Conservation (phyloP, 1,139 yeast species). For the Debaryomyces nepalensis region DNA sequence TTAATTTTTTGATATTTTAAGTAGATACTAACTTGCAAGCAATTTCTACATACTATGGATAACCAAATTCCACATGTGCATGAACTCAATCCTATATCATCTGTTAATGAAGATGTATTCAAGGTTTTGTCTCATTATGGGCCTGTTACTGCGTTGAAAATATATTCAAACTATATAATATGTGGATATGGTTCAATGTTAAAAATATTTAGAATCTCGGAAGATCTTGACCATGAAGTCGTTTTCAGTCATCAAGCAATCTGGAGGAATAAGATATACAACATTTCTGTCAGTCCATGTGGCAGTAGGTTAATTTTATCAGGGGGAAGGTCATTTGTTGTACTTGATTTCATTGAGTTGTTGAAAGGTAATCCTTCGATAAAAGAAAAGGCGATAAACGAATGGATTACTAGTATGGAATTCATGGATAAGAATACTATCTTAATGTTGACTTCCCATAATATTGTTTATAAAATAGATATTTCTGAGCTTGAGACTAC, state of each 20-base stretch:
- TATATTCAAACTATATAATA: conserved; percentile 45
- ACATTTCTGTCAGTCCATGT: conserved; percentile 50
- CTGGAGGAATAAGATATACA: conserved; percentile 77
- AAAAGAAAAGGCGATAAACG: conserved; percentile 60
- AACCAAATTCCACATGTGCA: neutral
- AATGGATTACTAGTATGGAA: conserved; percentile 75
- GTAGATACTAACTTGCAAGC: too few relatives aligned
- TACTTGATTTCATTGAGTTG: conserved; percentile 37
- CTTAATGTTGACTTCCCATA: conserved; percentile 79
- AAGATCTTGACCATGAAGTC: conserved; percentile 41
- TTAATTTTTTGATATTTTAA: too few relatives aligned
- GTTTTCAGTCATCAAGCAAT: conserved; percentile 55
- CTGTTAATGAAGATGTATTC: conserved; percentile 27
- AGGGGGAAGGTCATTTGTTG: conserved; percentile 75
- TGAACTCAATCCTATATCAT: conserved; percentile 20
- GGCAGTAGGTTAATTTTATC: conserved; percentile 49
- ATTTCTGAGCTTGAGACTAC: conserved; percentile 18
- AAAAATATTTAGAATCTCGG: conserved; percentile 51
- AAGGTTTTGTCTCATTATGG: conserved; percentile 58
- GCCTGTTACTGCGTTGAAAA: conserved; percentile 70
- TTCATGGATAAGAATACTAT: conserved; percentile 45
- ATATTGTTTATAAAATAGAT: conserved; percentile 60
- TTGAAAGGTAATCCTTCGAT: conserved; percentile 13
- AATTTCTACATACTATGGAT: conserved; percentile 3
- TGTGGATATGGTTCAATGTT: conserved; percentile 79